A percentile compares a stretch with the other conserved stretches of the same genome.
These are phyloP conservation scores for Amoebophrya sp. DNA, from an alignment of 169 alveolate genomes.

Conservation along the genomic window DNA sequence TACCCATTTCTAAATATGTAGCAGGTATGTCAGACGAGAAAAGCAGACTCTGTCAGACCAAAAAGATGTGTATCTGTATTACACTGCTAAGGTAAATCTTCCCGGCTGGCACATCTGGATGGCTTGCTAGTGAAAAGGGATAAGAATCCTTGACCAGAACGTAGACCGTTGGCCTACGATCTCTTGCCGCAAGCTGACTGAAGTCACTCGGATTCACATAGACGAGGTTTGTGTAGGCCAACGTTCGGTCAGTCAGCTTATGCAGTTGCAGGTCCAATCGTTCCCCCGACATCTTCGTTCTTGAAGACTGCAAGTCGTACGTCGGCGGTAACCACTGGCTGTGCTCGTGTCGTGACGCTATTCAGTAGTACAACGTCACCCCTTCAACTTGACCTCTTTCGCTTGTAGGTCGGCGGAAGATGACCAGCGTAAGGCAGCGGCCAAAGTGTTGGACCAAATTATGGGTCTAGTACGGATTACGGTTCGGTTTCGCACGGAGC, in stretches of 20 bases:
- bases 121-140: neutral
- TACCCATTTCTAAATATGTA: too few species aligned
- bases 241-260: neutral
- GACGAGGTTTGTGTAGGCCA: constrained; percentile 5
- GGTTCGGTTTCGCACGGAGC: too few species aligned
- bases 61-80: neutral
- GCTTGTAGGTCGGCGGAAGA: neutral
- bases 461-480: too few species aligned
- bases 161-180: neutral
- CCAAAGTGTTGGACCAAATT: neutral
- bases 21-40: neutral
- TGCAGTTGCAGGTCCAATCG: neutral
- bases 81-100: constrained; percentile 7
- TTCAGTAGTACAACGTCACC: too few species aligned
- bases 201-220: neutral
- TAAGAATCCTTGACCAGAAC: neutral
- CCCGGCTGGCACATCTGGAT: neutral
- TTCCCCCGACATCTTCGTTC: neutral
- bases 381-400: neutral
- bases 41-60: neutral
- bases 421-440: neutral
- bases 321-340: too few species aligned
- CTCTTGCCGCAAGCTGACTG: neutral
- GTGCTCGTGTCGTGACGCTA: neutral
- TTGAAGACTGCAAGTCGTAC: too few species aligned